Percentiles rank a stretch among this genome's conserved stretches.
Evolutionary conservation across 2,329 filamentous ascomycete genomes (phyloP).

Genomic region (Cadophora sp.): DNA sequence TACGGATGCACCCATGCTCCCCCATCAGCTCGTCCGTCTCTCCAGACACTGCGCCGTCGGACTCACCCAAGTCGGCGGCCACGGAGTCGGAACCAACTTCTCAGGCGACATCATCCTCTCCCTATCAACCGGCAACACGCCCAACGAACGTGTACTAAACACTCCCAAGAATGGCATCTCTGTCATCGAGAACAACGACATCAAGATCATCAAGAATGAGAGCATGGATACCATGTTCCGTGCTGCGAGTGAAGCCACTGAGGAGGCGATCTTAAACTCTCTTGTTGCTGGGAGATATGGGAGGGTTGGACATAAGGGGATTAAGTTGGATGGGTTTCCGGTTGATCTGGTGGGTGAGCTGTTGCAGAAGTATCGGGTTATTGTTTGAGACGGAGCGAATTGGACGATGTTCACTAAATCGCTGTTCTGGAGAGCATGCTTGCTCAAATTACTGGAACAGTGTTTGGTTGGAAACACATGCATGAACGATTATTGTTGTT

Average conservation of each 20-base stretch:
- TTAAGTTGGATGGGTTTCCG: conserved; percentile 57
- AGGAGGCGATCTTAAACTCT: conserved; percentile 71
- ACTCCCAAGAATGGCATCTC: conserved; percentile 37
- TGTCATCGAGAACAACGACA: conserved; percentile 49
- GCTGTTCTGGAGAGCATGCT: no score
- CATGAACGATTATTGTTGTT: no score
- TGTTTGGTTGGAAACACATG: no score
- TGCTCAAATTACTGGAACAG: no score
- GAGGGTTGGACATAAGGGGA: conserved; percentile 59
- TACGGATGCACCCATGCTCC: conserved; percentile 66
- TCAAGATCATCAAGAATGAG: conserved; percentile 60
- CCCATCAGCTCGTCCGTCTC: conserved; percentile 61
- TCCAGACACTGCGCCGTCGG: conserved; percentile 68
- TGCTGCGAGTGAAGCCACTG: conserved; percentile 65
- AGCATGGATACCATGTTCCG: conserved; percentile 68
- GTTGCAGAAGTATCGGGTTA: conserved; percentile 32
- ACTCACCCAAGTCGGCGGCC: conserved; percentile 63
- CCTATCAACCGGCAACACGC: conserved; percentile 64
- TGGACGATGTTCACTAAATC: no score
- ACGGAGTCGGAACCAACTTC: conserved; percentile 58
- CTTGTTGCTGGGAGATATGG: conserved; percentile 64
- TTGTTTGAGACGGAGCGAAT: no score
- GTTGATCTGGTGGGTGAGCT: conserved; percentile 45
- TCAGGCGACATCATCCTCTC: conserved; percentile 73
- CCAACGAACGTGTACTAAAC: conserved; percentile 36